Percentiles rank a stretch among this genome's conserved stretches.
phyloP scores from a whole-genome alignment of 495 filamentous ascomycete genomes.

The Mytilinidion resinicola region DNA sequence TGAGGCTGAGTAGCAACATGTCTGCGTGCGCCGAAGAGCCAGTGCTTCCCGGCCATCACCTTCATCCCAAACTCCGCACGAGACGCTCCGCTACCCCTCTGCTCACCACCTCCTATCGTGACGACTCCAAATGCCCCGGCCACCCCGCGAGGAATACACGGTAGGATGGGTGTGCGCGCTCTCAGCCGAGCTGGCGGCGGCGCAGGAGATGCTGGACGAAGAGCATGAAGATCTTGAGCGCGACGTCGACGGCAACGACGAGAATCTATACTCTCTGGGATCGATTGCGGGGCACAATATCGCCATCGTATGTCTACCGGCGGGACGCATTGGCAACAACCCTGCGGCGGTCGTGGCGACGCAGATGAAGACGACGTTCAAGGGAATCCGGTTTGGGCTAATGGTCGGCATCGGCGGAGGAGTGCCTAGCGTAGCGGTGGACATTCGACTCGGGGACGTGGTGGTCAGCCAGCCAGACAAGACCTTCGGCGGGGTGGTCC shows the following conservation, averaged over 20 bases:
- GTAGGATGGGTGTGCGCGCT: constrained; percentile 50
- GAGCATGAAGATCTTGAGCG: constrained; percentile 30
- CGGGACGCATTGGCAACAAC: constrained; percentile 28
- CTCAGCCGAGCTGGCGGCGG: constrained; percentile 41
- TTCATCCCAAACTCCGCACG: too few relatives aligned
- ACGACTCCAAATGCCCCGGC: too few relatives aligned
- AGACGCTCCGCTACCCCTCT: too few relatives aligned
- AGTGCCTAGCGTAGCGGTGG: constrained; percentile 23
- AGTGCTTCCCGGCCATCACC: too few relatives aligned
- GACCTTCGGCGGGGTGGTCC: constrained; percentile 25
- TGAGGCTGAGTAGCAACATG: too few relatives aligned
- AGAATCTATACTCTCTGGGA: constrained; percentile 37
- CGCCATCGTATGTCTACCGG: constrained; percentile 42
- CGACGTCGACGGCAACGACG: constrained; percentile 17
- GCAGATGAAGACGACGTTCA: constrained; percentile 36
- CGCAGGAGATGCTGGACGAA: constrained; percentile 44
- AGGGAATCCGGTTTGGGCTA: constrained; percentile 34
- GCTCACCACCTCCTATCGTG: too few relatives aligned
- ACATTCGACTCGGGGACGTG: constrained; percentile 28
- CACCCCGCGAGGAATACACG: constrained; percentile 39
- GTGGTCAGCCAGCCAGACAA: constrained; percentile 28
- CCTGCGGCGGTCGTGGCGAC: constrained; percentile 32
- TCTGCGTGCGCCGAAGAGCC: too few relatives aligned
- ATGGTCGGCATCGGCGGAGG: constrained; percentile 45
- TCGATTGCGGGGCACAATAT: constrained; percentile 39